These are phyloP conservation scores for Pythium rhizo-oryzae DNA, from an alignment of 352 stramenopile genomes.

Conservation along the genomic window DNA sequence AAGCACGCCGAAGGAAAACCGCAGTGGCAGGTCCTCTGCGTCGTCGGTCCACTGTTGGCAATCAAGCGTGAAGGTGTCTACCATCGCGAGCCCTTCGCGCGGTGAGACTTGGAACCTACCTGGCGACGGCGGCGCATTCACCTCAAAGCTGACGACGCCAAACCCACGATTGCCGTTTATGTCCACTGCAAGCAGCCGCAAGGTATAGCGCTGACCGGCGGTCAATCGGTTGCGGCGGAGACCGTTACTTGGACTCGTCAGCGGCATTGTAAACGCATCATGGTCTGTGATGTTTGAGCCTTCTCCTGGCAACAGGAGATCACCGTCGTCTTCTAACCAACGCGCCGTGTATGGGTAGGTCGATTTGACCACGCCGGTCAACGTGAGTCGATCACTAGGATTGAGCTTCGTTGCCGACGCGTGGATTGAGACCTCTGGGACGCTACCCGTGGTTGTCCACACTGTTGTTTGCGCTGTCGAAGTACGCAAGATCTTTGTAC, in stretches of 20 bases:
- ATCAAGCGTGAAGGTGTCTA: constrained; percentile 52
- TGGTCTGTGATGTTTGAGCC: constrained; percentile 32
- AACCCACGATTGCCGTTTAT: constrained; percentile 60
- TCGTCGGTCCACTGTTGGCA: constrained; percentile 72
- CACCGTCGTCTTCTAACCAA: constrained; percentile 63
- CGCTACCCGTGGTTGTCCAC: constrained; percentile 49
- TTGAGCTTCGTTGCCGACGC: constrained; percentile 48
- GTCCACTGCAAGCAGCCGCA: constrained; percentile 63
- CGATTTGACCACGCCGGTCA: constrained; percentile 46
- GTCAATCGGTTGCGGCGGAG: constrained; percentile 62
- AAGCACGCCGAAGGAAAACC: constrained; percentile 64
- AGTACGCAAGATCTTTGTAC: not conserved
- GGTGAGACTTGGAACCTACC: constrained; percentile 53
- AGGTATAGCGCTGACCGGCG: constrained; percentile 61
- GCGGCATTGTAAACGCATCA: constrained; percentile 52
- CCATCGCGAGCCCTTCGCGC: constrained; percentile 47
- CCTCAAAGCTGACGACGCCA: constrained; percentile 44
- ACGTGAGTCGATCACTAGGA: constrained; percentile 39
- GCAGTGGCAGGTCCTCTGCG: constrained; percentile 52
- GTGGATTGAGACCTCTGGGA: constrained; percentile 44
- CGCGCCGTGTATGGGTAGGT: constrained; percentile 58
- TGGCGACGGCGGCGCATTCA: constrained; percentile 66
- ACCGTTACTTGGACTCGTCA: constrained; percentile 54
- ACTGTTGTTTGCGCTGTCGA: constrained; percentile 35
- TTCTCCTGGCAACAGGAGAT: constrained; percentile 43